A percentile compares a stretch with the other conserved stretches of the same genome.
Conservation (phyloP, 805 yeast species). For the Zygoascus biomembranicola region DNA sequence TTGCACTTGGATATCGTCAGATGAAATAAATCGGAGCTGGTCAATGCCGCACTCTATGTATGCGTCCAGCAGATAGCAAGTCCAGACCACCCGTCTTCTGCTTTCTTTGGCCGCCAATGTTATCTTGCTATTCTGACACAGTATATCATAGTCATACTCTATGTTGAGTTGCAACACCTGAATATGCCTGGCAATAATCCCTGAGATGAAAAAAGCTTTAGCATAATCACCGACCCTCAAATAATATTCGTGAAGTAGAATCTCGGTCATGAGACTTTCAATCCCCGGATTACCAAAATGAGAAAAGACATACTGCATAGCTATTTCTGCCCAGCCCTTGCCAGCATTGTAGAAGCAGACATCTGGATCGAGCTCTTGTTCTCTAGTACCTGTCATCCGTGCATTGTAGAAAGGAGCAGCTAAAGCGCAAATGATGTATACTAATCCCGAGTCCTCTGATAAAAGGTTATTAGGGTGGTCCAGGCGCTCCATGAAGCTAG, state of each 20-base stretch:
- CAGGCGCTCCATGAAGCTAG: slow-evolving; percentile 5
- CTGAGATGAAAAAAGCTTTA: slow-evolving; percentile 9
- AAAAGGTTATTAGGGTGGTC: not conserved
- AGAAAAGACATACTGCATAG: slow-evolving; percentile 3
- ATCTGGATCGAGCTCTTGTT: not conserved
- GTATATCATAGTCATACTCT: slow-evolving; percentile 10
- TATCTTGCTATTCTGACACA: slow-evolving; percentile 3
- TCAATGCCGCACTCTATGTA: slow-evolving; percentile 12
- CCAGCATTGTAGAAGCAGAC: slow-evolving; percentile 6
- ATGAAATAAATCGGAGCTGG: slow-evolving; percentile 10
- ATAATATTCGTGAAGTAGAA: slow-evolving; percentile 9
- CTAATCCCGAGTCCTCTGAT: not conserved
- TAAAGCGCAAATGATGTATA: slow-evolving; percentile 12
- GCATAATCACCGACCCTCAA: slow-evolving; percentile 7
- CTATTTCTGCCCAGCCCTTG: slow-evolving; percentile 12
- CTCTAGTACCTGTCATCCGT: not conserved
- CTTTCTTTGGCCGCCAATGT: slow-evolving; percentile 5
- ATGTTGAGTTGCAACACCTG: slow-evolving; percentile 12
- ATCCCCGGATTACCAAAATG: slow-evolving; percentile 7
- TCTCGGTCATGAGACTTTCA: slow-evolving; percentile 5
- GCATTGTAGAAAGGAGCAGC: slow-evolving; percentile 12
- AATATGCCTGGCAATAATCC: slow-evolving; percentile 6
- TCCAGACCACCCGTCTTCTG: slow-evolving; percentile 10
- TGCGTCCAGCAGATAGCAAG: slow-evolving; percentile 10
- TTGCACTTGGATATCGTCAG: slow-evolving; percentile 11